Base-by-base conservation (phyloP, 176 grass and related monocot genomes). In the Aegilops sharonensis region DNA sequence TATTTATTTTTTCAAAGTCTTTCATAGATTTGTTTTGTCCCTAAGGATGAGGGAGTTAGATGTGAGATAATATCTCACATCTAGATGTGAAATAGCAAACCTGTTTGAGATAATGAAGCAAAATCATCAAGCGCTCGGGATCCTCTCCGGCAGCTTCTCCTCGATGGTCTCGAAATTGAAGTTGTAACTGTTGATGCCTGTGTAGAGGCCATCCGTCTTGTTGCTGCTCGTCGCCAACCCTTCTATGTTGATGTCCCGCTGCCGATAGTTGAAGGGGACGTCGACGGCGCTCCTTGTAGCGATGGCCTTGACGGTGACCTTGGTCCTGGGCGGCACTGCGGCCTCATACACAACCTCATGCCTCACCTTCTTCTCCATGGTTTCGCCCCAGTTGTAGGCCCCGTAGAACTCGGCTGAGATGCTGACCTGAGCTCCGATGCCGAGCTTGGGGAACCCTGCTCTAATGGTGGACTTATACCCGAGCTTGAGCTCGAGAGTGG, bases 181-280 rank as follows among this genome's bases (percentile, higher is more conserved):
- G 57, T 60, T 23, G 57, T 60, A 60, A n/a, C 57, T 60, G 57
- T 60, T 60, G 57, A 60, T 60, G 20, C 57, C 57, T 2, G 57
- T 60, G 57, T 60, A 60, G 6, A 60, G 5, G 18, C 57, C 57
- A 23, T 60, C 57, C 0, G 0, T n/a, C 57, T n/a, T 60, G 18
- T 0, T 1, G 18, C 0, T n/a, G 5, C 1, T 18, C 57, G 2
- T 17, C 20, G n/a, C 57, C 7, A 0, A 2, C 57, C 57, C 57
- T 2, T 61, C 57, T 9, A 9, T 61, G 57, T 0, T 3, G 57
- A 61, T 6, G 57, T 61, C 57, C 20, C 21, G 21, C 57, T 61
- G 57, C 21, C 7, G 3, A 21, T 61, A 61, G 57, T 5, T 10
- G 20, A 61, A 61, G 21, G 57, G 57, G 57, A 61, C 57, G 21